phyloP scores from a whole-genome alignment of 2,329 filamentous ascomycete species.

The Phialemonium atrogriseum region DNA sequence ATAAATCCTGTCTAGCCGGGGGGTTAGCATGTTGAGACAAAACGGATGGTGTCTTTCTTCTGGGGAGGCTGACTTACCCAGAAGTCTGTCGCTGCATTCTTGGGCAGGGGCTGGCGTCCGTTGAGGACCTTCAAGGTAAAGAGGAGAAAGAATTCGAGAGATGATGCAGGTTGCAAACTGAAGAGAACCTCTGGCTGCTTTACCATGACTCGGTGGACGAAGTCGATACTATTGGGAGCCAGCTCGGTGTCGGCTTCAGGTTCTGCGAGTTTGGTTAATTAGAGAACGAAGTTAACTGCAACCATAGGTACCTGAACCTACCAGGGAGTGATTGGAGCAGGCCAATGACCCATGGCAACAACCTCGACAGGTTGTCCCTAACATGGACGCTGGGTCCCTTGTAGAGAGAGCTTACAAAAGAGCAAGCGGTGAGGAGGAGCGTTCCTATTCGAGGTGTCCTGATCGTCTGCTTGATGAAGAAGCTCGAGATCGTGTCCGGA shows the following conservation, averaged over 20 bases:
- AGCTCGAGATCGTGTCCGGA: conserved; percentile 54
- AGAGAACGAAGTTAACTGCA: conserved; percentile 7
- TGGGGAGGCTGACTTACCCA: conserved; percentile 46
- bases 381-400: conserved; percentile 34
- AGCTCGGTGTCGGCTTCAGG: conserved; percentile 62
- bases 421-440: conserved; percentile 63
- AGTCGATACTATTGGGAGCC: conserved; percentile 65
- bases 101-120: conserved; percentile 66
- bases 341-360: conserved; percentile 54
- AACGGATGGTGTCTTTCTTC: no score
- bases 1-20: conserved; percentile 48
- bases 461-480: conserved; percentile 50
- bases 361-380: conserved; percentile 36
- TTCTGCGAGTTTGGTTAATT: conserved; percentile 25
- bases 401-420: conserved; percentile 55
- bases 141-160: conserved; percentile 59
- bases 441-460: conserved; percentile 60
- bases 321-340: conserved; percentile 56
- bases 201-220: conserved; percentile 55
- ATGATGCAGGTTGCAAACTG: conserved; percentile 42
- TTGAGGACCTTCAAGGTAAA: conserved; percentile 65
- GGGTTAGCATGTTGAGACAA: conserved; percentile 2
- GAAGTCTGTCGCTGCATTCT: conserved; percentile 64
- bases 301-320: conserved; percentile 23
- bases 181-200: conserved; percentile 56